Evolutionary conservation across 2,329 filamentous ascomycete species (phyloP).

Genomic region (Colletotrichum higginsianum): DNA sequence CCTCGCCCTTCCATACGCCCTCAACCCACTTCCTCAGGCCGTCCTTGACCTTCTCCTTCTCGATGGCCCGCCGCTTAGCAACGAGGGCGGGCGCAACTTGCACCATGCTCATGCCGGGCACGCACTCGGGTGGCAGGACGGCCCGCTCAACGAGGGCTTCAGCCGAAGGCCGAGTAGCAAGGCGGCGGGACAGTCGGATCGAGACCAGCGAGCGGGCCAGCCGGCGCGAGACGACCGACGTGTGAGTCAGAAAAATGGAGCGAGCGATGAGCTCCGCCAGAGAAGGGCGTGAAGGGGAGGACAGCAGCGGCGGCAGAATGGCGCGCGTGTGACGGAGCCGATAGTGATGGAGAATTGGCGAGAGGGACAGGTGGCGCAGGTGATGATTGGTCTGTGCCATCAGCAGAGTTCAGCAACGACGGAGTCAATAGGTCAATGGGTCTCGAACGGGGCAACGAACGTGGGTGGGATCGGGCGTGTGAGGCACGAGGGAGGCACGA

Average conservation of each 20-base stretch:
- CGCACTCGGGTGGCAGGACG: slow-evolving; percentile 77
- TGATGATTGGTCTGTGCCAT: slow-evolving; percentile 70
- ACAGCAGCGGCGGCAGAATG: slow-evolving; percentile 69
- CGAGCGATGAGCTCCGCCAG: slow-evolving; percentile 74
- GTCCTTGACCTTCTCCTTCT: slow-evolving; percentile 79
- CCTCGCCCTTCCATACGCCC: slow-evolving; percentile 68
- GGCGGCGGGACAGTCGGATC: slow-evolving; percentile 74
- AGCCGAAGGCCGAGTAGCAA: slow-evolving; percentile 72
- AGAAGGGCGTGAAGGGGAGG: slow-evolving; percentile 70
- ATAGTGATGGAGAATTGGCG: slow-evolving; percentile 75
- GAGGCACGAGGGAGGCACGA: neutral
- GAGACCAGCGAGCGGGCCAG: slow-evolving; percentile 75
- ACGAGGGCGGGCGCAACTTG: slow-evolving; percentile 73
- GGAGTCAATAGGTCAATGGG: slow-evolving; percentile 13
- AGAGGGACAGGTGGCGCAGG: slow-evolving; percentile 73
- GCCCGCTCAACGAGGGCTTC: slow-evolving; percentile 73
- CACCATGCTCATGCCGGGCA: slow-evolving; percentile 59
- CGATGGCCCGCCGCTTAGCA: slow-evolving; percentile 73
- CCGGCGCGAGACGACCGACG: slow-evolving; percentile 74
- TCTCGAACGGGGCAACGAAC: slow-evolving; percentile 8
- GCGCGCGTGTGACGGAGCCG: slow-evolving; percentile 72
- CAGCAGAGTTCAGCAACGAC: slow-evolving; percentile 31
- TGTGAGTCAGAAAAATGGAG: slow-evolving; percentile 77
- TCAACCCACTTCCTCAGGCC: slow-evolving; percentile 76
- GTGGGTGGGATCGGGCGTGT: neutral